These are phyloP conservation scores for Albizia julibrissin DNA, from an alignment of 306 rosid species.

Conservation along the genomic window DNA sequence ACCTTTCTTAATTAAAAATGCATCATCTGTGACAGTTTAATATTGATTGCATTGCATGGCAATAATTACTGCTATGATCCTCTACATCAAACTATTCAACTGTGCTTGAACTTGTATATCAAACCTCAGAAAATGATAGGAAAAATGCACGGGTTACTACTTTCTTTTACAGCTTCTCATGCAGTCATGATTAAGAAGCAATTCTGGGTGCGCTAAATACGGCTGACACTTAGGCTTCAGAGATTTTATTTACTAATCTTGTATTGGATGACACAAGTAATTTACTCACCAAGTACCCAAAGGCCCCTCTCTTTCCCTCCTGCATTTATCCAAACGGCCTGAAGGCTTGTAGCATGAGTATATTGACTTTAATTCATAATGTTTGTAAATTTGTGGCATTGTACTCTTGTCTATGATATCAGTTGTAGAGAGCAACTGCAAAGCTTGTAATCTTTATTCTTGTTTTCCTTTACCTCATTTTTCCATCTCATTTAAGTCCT, in stretches of 20 bases:
- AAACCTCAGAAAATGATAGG: background rate
- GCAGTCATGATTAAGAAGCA: background rate
- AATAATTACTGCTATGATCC: background rate
- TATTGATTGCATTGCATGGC: background rate
- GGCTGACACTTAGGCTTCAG: background rate
- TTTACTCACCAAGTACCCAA: background rate
- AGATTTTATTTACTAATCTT: background rate
- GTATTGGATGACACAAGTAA: slow-evolving; percentile 3
- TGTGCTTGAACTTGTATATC: too few species aligned
- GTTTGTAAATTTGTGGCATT: slow-evolving; percentile 1
- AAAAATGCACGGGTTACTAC: background rate
- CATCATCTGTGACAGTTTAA: slow-evolving; percentile 10
- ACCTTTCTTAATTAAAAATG: background rate
- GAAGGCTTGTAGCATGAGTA: slow-evolving; percentile 9
- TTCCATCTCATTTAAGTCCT: background rate
- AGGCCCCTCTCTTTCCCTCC: background rate
- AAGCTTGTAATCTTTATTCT: background rate
- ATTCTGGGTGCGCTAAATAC: background rate
- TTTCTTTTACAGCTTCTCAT: background rate
- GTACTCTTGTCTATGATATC: background rate
- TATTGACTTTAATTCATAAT: background rate
- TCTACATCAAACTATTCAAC: background rate
- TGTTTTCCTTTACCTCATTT: background rate
- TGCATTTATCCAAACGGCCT: background rate
- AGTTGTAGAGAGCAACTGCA: background rate